Evolutionary conservation across 148 eudicot species (phyloP).

Genomic region (Dianthus caryophyllus): DNA sequence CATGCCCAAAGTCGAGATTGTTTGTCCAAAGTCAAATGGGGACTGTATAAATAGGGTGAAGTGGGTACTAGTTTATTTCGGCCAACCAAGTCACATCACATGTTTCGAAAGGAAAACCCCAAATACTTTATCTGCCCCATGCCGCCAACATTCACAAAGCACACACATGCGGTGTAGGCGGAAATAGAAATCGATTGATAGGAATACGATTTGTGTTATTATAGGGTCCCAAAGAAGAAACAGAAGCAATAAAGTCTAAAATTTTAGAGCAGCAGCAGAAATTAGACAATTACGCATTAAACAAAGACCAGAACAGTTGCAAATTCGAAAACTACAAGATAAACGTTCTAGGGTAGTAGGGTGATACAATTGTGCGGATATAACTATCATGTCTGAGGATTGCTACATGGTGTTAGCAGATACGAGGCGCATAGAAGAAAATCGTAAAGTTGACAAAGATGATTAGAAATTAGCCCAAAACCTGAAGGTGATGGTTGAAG

Average conservation of each 20-base stretch:
- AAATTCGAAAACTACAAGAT: neutral
- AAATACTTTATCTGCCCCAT: no score
- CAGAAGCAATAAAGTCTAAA: neutral
- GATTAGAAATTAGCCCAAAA: neutral
- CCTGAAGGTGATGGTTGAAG: no score
- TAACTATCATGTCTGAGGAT: neutral
- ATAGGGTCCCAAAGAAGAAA: neutral
- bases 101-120: neutral
- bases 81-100: neutral
- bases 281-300: neutral
- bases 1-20: no score
- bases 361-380: neutral
- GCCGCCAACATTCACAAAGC: neutral
- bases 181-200: neutral
- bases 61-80: neutral
- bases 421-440: constrained; percentile 2
- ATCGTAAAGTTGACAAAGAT: neutral
- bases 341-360: neutral
- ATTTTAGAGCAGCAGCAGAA: neutral
- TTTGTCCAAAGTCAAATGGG: no score
- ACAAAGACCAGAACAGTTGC: neutral
- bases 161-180: neutral
- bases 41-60: no score
- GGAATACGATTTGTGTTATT: neutral
- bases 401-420: neutral